phyloP scores from a whole-genome alignment of 148 eudicot species.

The Chenopodium berlandieri region DNA sequence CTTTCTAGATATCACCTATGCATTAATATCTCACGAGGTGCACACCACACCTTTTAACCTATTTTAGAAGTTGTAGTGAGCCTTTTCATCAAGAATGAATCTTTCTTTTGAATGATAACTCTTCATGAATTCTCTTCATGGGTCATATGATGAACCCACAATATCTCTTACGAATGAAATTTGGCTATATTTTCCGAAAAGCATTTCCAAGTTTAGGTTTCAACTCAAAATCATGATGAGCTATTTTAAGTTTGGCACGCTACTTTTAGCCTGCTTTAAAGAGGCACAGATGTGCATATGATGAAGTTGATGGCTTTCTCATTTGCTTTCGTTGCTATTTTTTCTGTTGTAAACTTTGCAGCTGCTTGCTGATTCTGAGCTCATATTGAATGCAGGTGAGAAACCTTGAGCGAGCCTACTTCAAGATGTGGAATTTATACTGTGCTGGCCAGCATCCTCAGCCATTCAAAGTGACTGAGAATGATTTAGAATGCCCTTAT shows the following conservation, averaged over 20 bases:
- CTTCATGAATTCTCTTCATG: too few relatives aligned
- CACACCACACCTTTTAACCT: not conserved
- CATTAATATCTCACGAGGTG: not conserved
- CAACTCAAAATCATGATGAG: not conserved
- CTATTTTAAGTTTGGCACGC: not conserved
- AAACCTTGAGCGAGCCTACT: slow-evolving; percentile 80
- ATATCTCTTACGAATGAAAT: not conserved
- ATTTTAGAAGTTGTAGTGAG: not conserved
- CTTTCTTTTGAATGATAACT: too few relatives aligned
- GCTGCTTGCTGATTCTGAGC: slow-evolving; percentile 9
- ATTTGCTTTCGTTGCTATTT: not conserved
- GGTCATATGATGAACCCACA: too few relatives aligned
- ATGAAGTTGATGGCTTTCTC: not conserved
- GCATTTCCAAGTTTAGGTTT: not conserved
- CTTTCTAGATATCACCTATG: not conserved
- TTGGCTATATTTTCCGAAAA: not conserved
- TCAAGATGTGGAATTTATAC: slow-evolving; percentile 89
- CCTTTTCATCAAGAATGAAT: not conserved
- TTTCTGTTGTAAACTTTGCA: not conserved
- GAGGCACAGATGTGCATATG: not conserved
- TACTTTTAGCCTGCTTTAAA: not conserved
- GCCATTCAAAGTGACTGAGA: slow-evolving; percentile 77
- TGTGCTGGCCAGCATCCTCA: slow-evolving; percentile 80
- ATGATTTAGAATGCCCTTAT: slow-evolving; percentile 63
- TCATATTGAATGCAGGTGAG: slow-evolving; percentile 48